A percentile compares a stretch with the other conserved stretches of the same genome.
Evolutionary conservation across 768 basidiomycete genomes (phyloP).

Genomic region (Calocybe indica): DNA sequence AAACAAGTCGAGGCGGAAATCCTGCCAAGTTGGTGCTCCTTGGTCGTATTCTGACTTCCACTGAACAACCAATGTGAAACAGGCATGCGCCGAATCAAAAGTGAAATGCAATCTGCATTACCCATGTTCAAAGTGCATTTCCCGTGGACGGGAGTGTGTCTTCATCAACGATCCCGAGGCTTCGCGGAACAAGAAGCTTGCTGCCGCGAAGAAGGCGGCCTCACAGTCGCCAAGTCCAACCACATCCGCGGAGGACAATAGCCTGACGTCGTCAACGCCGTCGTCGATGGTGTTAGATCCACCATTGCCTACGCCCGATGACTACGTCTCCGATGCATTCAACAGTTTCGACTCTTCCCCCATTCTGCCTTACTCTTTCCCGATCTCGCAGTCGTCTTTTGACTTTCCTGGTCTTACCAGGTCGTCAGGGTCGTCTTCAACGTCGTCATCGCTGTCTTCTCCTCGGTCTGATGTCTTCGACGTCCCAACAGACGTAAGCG

Average conservation of each 20-base stretch:
- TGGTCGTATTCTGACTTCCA: not conserved
- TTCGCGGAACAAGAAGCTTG: slow-evolving; percentile 31
- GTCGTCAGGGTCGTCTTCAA: slow-evolving; percentile 28
- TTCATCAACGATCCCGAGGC: slow-evolving; percentile 48
- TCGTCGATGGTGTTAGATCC: slow-evolving; percentile 5
- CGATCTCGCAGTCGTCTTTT: slow-evolving; percentile 4
- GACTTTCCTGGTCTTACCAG: slow-evolving; percentile 16
- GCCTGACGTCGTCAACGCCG: slow-evolving; percentile 17
- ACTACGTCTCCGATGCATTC: slow-evolving; percentile 6
- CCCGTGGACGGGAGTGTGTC: slow-evolving; percentile 58
- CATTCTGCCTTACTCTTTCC: slow-evolving; percentile 9
- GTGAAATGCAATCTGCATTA: slow-evolving; percentile 65
- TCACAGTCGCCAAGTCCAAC: slow-evolving; percentile 6
- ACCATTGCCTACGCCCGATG: slow-evolving; percentile 7
- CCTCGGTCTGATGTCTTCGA: slow-evolving; percentile 34
- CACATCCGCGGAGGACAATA: slow-evolving; percentile 35
- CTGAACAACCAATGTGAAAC: slow-evolving; percentile 1
- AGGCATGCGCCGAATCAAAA: slow-evolving; percentile 72
- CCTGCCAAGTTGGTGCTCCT: slow-evolving; percentile 41
- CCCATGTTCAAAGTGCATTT: slow-evolving; percentile 62
- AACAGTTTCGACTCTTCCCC: slow-evolving; percentile 4
- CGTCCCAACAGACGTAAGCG: slow-evolving; percentile 17
- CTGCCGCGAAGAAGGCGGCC: slow-evolving; percentile 22
- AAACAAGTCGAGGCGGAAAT: slow-evolving; percentile 58
- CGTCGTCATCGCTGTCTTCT: slow-evolving; percentile 30